Evolutionary conservation across 768 basidiomycete species (phyloP).

Genomic region (Obba rivulosa): DNA sequence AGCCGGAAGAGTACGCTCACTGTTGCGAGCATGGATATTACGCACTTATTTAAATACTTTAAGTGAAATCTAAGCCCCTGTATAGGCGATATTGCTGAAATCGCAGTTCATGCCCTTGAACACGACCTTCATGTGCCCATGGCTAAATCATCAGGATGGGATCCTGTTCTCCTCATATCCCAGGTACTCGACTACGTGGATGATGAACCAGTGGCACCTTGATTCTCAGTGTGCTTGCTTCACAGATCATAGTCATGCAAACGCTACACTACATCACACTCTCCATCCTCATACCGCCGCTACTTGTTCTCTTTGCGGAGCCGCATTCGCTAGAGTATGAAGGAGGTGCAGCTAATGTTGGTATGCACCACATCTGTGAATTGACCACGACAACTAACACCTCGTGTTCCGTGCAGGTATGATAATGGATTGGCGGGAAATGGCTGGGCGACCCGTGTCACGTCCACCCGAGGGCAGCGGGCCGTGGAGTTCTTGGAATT

Average conservation of each 20-base stretch:
- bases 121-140: slow-evolving; percentile 15
- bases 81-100: too few relatives aligned
- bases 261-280: slow-evolving; percentile 91
- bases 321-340: slow-evolving; percentile 64
- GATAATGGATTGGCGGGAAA: slow-evolving; percentile 97
- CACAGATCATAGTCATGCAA: slow-evolving; percentile 89
- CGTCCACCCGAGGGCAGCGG: slow-evolving; percentile 58
- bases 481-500: slow-evolving; percentile 59
- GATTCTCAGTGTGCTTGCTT: background rate
- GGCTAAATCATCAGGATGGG: slow-evolving; percentile 62
- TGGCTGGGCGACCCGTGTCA: slow-evolving; percentile 81
- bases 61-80: too few relatives aligned
- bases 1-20: too few relatives aligned
- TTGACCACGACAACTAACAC: background rate
- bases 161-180: slow-evolving; percentile 81
- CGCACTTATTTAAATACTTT: too few relatives aligned
- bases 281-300: slow-evolving; percentile 72
- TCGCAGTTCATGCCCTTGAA: too few relatives aligned
- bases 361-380: slow-evolving; percentile 29
- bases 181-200: slow-evolving; percentile 46
- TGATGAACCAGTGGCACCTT: background rate
- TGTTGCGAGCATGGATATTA: too few relatives aligned
- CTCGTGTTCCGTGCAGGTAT: slow-evolving; percentile 44
- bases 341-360: slow-evolving; percentile 76
- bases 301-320: slow-evolving; percentile 73